Percentiles rank a stretch among this genome's conserved stretches.
Evolutionary conservation across 2,329 filamentous ascomycete genomes (phyloP).

Genomic region (Lachnellula hyalina): DNA sequence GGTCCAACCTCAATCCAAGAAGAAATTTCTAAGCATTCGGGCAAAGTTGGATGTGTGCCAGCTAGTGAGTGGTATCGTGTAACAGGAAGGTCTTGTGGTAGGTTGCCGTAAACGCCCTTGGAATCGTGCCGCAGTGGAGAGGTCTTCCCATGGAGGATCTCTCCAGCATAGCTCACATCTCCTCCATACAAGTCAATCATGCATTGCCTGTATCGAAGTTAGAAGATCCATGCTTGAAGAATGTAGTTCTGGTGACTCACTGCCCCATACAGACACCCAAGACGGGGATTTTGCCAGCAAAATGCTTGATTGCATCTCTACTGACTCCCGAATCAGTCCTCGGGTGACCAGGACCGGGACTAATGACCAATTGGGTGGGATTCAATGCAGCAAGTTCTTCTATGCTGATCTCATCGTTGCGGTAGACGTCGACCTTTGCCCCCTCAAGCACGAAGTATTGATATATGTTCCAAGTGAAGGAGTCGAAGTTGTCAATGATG

Average conservation of each 20-base stretch:
- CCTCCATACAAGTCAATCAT: conserved; percentile 94
- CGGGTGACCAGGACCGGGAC: conserved; percentile 91
- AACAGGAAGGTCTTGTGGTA: conserved; percentile 76
- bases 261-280: conserved; percentile 99
- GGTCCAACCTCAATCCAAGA: conserved; percentile 78
- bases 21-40: conserved; percentile 78
- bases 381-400: conserved; percentile 77
- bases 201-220: conserved; percentile 61
- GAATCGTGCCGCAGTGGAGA: conserved; percentile 83
- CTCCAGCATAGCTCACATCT: conserved; percentile 84
- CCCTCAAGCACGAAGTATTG: conserved; percentile 97
- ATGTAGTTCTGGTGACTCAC: conserved; percentile 44
- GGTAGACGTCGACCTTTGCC: conserved; percentile 79
- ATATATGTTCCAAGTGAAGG: conserved; percentile 99
- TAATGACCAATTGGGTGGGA: conserved; percentile 91
- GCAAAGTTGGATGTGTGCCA: conserved; percentile 82
- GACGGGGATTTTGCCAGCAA: conserved; percentile 89
- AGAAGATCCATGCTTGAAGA: conserved; percentile 3
- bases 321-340: conserved; percentile 88
- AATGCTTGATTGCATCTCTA: conserved; percentile 84
- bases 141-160: conserved; percentile 96
- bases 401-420: conserved; percentile 87
- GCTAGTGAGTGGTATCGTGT: conserved; percentile 96
- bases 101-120: conserved; percentile 84
- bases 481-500: conserved; percentile 98